Evolutionary conservation across 2,329 filamentous ascomycete species (phyloP).

Genomic region (Xylaria sp.): DNA sequence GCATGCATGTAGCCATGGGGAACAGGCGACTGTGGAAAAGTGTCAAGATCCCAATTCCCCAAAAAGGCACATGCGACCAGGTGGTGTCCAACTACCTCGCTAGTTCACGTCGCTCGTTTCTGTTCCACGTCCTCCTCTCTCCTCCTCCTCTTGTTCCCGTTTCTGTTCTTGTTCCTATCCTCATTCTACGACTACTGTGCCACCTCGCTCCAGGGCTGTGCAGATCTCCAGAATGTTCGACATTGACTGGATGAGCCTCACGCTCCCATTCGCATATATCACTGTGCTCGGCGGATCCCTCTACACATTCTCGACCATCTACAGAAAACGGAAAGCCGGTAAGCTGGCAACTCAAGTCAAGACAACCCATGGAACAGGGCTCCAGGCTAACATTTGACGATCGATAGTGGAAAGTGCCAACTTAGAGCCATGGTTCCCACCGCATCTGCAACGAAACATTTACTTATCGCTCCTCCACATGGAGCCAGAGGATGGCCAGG

Average conservation of each 20-base stretch:
- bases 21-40: conserved; percentile 35
- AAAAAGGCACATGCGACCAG: conserved; percentile 16
- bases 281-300: conserved; percentile 85
- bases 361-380: background rate
- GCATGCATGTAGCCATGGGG: background rate
- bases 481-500: conserved; percentile 63
- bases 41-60: conserved; percentile 40
- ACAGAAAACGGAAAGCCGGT: conserved; percentile 90
- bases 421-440: conserved; percentile 91
- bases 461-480: conserved; percentile 92
- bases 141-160: conserved; percentile 9
- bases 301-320: conserved; percentile 89
- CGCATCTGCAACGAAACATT: conserved; percentile 89
- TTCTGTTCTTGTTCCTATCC: too few relatives aligned
- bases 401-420: conserved; percentile 74
- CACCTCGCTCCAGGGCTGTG: too few relatives aligned
- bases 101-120: conserved; percentile 19
- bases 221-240: conserved; percentile 51
- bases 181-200: too few relatives aligned
- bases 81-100: background rate
- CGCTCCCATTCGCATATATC: conserved; percentile 88
- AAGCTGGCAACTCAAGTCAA: conserved; percentile 43
- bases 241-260: conserved; percentile 81
- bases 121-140: conserved; percentile 1
- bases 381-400: background rate